Evolutionary conservation across 2,329 filamentous ascomycete species (phyloP).

Genomic region (Paecilomyces formosus): DNA sequence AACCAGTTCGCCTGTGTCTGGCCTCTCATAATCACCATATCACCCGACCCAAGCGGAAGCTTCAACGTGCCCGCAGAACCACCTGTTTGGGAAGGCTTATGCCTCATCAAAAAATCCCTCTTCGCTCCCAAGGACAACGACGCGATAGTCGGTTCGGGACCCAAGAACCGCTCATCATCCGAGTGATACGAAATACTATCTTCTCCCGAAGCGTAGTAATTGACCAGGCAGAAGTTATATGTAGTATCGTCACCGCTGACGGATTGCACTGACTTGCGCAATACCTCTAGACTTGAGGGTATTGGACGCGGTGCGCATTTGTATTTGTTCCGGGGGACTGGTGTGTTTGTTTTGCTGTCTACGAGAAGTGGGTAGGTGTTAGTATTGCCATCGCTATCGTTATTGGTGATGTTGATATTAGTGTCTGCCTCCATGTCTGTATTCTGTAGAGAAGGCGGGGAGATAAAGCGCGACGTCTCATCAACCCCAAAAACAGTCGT

Average conservation of each 20-base stretch:
- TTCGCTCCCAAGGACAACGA: constrained; percentile 65
- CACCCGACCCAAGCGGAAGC: constrained; percentile 55
- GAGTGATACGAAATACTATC: constrained; percentile 76
- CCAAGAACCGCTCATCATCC: constrained; percentile 73
- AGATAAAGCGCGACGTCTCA: constrained; percentile 54
- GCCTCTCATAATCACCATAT: constrained; percentile 74
- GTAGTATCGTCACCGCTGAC: constrained; percentile 47
- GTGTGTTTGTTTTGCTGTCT: constrained; percentile 36
- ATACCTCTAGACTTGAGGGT: constrained; percentile 59
- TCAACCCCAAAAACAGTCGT: constrained; percentile 56
- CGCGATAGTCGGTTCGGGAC: constrained; percentile 61
- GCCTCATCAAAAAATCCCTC: constrained; percentile 72
- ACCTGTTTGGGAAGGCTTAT: constrained; percentile 52
- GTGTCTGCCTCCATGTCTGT: constrained; percentile 10
- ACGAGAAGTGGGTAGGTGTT: constrained; percentile 15
- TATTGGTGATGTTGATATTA: constrained; percentile 2
- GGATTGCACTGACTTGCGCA: constrained; percentile 57
- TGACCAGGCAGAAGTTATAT: constrained; percentile 75
- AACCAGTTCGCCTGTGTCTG: constrained; percentile 69
- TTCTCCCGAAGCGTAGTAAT: constrained; percentile 70
- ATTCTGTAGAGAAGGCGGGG: background rate
- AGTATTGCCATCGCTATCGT: too few species aligned
- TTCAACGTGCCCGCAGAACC: constrained; percentile 34
- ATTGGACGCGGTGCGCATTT: constrained; percentile 61
- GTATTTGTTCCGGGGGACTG: constrained; percentile 42